Percentiles rank a stretch among this genome's conserved stretches.
Evolutionary conservation across 352 stramenopile genomes (phyloP).

Genomic region (Globisporangium yorkense): DNA sequence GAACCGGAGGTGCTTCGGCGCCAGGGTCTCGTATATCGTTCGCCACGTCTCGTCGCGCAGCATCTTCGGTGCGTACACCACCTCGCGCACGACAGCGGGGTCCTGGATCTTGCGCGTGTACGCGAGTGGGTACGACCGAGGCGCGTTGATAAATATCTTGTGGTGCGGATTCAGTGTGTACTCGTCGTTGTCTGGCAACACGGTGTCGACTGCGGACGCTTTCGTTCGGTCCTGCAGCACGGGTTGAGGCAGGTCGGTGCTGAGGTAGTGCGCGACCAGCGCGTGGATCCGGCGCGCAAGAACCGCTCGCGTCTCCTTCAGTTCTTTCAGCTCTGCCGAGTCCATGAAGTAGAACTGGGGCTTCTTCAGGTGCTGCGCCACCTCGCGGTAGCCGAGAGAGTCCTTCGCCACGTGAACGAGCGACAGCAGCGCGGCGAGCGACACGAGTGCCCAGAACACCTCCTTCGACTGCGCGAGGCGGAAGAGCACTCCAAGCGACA

Average conservation of each 20-base stretch:
- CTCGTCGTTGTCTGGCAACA: conserved; percentile 40
- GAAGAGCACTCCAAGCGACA: conserved; percentile 25
- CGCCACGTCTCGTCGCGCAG: conserved; percentile 64
- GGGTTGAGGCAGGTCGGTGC: conserved; percentile 49
- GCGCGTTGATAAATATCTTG: conserved; percentile 83
- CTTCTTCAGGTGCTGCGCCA: conserved; percentile 62
- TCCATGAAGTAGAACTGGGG: conserved; percentile 76
- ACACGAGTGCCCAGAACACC: conserved; percentile 22
- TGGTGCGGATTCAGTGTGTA: conserved; percentile 71
- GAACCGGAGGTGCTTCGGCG: conserved; percentile 48
- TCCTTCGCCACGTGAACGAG: conserved; percentile 28
- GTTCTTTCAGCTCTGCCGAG: conserved; percentile 32
- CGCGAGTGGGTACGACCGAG: conserved; percentile 53
- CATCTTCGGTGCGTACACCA: conserved; percentile 69
- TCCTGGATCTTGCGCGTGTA: conserved; percentile 43
- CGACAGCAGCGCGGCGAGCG: conserved; percentile 26
- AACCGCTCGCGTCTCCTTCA: conserved; percentile 48
- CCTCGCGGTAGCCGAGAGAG: conserved; percentile 28
- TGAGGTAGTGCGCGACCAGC: conserved; percentile 62
- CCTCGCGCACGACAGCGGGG: conserved; percentile 27
- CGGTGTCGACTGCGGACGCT: conserved; percentile 18
- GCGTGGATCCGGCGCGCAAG: conserved; percentile 60
- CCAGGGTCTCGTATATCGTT: conserved; percentile 61
- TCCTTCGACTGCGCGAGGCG: conserved; percentile 22
- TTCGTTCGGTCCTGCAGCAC: conserved; percentile 57